phyloP scores from a whole-genome alignment of 2,329 filamentous ascomycete species.

The Apiospora hydei region DNA sequence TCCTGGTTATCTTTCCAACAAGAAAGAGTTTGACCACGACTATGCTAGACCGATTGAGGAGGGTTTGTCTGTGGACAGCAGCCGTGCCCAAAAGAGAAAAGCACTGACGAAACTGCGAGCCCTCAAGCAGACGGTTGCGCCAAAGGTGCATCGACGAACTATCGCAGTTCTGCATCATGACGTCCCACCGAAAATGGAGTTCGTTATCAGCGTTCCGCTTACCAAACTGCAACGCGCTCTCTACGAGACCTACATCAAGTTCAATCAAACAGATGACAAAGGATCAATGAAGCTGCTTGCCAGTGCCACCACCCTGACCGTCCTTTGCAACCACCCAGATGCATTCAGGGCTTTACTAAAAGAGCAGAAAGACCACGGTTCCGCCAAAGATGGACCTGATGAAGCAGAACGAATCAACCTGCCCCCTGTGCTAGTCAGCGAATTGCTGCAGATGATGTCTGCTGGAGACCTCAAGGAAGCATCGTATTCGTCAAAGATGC shows the following conservation, averaged over 20 bases:
- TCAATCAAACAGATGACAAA: slow-evolving; percentile 27
- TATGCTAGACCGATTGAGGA: slow-evolving; percentile 77
- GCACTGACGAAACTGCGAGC: slow-evolving; percentile 73
- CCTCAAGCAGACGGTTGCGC: slow-evolving; percentile 74
- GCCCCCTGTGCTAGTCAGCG: slow-evolving; percentile 39
- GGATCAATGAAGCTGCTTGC: slow-evolving; percentile 43
- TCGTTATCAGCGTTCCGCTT: slow-evolving; percentile 77
- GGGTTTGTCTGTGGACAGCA: slow-evolving; percentile 74
- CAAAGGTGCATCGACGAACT: slow-evolving; percentile 80
- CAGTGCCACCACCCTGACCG: slow-evolving; percentile 47
- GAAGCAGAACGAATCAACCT: slow-evolving; percentile 33
- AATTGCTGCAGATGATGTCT: slow-evolving; percentile 45
- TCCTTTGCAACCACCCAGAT: slow-evolving; percentile 61
- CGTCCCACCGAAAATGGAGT: slow-evolving; percentile 80
- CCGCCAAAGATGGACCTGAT: slow-evolving; percentile 22
- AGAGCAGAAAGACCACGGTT: slow-evolving; percentile 30
- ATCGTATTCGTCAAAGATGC: slow-evolving; percentile 71
- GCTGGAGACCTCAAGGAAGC: slow-evolving; percentile 51
- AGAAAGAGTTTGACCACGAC: slow-evolving; percentile 71
- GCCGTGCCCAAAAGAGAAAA: slow-evolving; percentile 57
- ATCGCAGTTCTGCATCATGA: slow-evolving; percentile 69
- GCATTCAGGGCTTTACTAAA: slow-evolving; percentile 51
- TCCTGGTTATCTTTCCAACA: slow-evolving; percentile 76
- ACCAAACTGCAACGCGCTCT: slow-evolving; percentile 68
- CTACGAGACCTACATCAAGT: slow-evolving; percentile 61